Evolutionary conservation across 129 eudicot species (phyloP).

Genomic region (Heracleum sosnowskyi): DNA sequence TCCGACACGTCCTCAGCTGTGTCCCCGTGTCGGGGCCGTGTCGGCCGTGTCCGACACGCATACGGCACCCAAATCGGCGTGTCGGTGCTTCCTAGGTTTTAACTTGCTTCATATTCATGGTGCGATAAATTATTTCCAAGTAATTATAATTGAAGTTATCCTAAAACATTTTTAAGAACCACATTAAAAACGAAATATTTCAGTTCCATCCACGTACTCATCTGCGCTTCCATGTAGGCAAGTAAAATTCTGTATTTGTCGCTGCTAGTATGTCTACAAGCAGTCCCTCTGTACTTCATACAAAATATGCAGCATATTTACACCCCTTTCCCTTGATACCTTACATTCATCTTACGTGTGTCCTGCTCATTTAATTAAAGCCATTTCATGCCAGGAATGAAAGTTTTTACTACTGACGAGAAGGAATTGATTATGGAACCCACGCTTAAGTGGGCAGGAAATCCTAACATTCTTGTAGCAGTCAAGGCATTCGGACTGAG

Average conservation of each 20-base stretch:
- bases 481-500: constrained; percentile 77
- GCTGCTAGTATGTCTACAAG: not conserved
- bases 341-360: not conserved
- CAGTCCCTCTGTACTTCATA: not conserved
- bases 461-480: constrained; percentile 69
- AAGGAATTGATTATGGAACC: constrained; percentile 96
- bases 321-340: not conserved
- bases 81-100: too few species aligned
- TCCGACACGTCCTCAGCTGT: too few species aligned
- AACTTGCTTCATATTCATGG: not conserved
- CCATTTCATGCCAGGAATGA: constrained; percentile 59
- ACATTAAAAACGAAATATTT: not conserved
- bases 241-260: not conserved
- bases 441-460: constrained; percentile 86
- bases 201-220: not conserved
- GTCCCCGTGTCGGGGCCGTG: too few species aligned
- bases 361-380: not conserved
- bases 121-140: not conserved
- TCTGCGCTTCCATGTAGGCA: not conserved
- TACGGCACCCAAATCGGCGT: too few species aligned
- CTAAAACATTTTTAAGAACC: not conserved
- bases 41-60: too few species aligned
- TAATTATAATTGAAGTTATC: not conserved
- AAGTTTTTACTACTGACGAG: constrained; percentile 76
- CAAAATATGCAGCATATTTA: not conserved